Evolutionary conservation across 495 filamentous ascomycete species (phyloP), one percentile per base, ranked within the genome.

Genomic region (Aspergillus ostianus): DNA sequence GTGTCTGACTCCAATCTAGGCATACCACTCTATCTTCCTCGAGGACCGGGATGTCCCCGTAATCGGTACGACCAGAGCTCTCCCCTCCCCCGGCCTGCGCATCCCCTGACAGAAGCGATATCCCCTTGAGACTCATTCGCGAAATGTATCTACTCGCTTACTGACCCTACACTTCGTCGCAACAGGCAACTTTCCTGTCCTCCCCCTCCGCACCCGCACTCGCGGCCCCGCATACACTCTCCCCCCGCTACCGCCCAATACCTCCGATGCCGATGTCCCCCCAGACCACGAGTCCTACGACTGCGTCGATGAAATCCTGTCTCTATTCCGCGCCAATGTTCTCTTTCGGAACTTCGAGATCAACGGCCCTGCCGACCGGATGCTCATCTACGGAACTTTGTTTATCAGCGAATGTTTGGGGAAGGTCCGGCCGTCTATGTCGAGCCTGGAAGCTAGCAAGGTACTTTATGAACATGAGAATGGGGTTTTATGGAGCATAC

Each of bases 331-430:
- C 53, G 93, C 95, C 71, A 98, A 98, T 80, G 97, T 94, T 46
- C 87, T 98, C 70, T 98, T 98, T 82, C 89, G 95, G 64, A 98
- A 98, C 82, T 98, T 98, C 70, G 95, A 97, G 82, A 96, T 98
- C 84, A 92, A 96, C 71, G 94, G 94, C 18, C 90, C 92, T 30
- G 94, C 94, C 56, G 94, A 98, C 76, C 84, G 95, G 49, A 85
- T 96, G 72, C 80, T 98, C 59, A 94, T 98, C 65, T 98, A 98
- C 77, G 93, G 93, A 54, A 98, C 96, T 68, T 82, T 97, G 62
- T 97, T 93, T 77, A 80, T 98, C 64, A 90, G 85, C 68, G 93
- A 97, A 69, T 92, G 90, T 62, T 79, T 98, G 71, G 75, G 80
- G 58, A 93, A 93, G 83, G 87, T 98, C 65, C 88, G 87, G 77